A percentile compares a stretch with the other conserved stretches of the same genome.
Evolutionary conservation across 2,329 filamentous ascomycete species (phyloP).

Genomic region (Pyrenophora graminea): DNA sequence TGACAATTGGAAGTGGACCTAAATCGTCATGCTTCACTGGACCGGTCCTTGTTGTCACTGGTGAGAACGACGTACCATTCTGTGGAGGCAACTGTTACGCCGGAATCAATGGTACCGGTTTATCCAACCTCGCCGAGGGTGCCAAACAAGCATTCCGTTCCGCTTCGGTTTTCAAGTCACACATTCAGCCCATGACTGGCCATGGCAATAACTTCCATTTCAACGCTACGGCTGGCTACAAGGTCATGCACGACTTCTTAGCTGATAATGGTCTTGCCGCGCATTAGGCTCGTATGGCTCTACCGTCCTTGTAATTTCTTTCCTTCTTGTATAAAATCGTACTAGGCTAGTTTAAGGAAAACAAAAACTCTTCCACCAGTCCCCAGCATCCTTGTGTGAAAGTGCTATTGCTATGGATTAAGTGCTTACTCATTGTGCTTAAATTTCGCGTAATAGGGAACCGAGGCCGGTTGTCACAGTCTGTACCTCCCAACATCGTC

Average conservation of each 20-base stretch:
- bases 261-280: slow-evolving; percentile 28
- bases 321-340: no score
- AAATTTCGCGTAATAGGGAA: no score
- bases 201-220: slow-evolving; percentile 56
- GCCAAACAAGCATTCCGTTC: slow-evolving; percentile 52
- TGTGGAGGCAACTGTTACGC: slow-evolving; percentile 64
- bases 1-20: slow-evolving; percentile 57
- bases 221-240: slow-evolving; percentile 48
- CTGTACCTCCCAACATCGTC: not conserved
- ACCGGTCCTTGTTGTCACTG: slow-evolving; percentile 64
- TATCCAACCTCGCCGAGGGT: slow-evolving; percentile 52
- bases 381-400: no score
- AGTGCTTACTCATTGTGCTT: no score
- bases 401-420: no score
- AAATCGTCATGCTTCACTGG: slow-evolving; percentile 52
- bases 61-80: slow-evolving; percentile 57
- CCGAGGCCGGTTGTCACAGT: not conserved
- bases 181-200: slow-evolving; percentile 57
- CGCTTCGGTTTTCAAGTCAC: slow-evolving; percentile 56
- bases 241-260: slow-evolving; percentile 46
- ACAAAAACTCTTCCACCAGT: no score
- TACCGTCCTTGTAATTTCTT: not conserved
- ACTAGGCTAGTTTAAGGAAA: no score
- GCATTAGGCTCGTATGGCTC: not conserved
- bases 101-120: slow-evolving; percentile 45